These are phyloP conservation scores for Rhodotorula taiwanensis DNA, from an alignment of 768 basidiomycete genomes.

Conservation along the genomic window DNA sequence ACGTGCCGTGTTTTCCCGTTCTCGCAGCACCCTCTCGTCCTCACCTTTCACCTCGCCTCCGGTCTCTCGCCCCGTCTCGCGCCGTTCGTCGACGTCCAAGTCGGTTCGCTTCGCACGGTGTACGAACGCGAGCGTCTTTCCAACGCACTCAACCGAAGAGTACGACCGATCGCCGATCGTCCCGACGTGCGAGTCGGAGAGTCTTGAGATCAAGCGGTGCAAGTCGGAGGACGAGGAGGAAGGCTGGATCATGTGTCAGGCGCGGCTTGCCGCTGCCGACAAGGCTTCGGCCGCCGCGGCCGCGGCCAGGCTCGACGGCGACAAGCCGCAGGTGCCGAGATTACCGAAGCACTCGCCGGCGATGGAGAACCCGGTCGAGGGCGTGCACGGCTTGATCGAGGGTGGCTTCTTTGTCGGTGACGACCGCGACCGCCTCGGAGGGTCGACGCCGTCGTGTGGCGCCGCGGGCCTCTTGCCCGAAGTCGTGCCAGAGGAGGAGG, in stretches of 20 bases:
- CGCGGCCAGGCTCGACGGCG: neutral
- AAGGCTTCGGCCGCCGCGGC: neutral
- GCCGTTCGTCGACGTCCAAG: slow-evolving; percentile 37
- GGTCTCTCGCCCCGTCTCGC: slow-evolving; percentile 30
- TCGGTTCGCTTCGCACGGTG: slow-evolving; percentile 37
- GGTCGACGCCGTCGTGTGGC: neutral
- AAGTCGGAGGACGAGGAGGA: slow-evolving; percentile 24
- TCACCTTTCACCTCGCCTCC: slow-evolving; percentile 22
- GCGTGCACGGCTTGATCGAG: slow-evolving; percentile 33
- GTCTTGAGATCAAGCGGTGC: slow-evolving; percentile 32
- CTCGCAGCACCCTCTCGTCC: slow-evolving; percentile 3
- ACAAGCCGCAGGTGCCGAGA: neutral
- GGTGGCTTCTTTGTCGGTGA: slow-evolving; percentile 35
- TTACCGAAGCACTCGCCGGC: slow-evolving; percentile 15
- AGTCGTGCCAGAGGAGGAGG: slow-evolving; percentile 6
- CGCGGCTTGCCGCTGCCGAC: slow-evolving; percentile 9
- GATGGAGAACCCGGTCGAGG: slow-evolving; percentile 35
- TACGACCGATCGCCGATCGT: slow-evolving; percentile 40
- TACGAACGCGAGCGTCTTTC: slow-evolving; percentile 34
- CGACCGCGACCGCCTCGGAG: neutral
- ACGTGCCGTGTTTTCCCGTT: too few relatives aligned
- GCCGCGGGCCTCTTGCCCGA: slow-evolving; percentile 8
- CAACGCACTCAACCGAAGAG: slow-evolving; percentile 35
- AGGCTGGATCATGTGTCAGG: slow-evolving; percentile 36
- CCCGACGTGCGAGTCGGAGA: slow-evolving; percentile 28